phyloP scores from a whole-genome alignment of 495 filamentous ascomycete genomes.

The Penicillium desertorum region DNA sequence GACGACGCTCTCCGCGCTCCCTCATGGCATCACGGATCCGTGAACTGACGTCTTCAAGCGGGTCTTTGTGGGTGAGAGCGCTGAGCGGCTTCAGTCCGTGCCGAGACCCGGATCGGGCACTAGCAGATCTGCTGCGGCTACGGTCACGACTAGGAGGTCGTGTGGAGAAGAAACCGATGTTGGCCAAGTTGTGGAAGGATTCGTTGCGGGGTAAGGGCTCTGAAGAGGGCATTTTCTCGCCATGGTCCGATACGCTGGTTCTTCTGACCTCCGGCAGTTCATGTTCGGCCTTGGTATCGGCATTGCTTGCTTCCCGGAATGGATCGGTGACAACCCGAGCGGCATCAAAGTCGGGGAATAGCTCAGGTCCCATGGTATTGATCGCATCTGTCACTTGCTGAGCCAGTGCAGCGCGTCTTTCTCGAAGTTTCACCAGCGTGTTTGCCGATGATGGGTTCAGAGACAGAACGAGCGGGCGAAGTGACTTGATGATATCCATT shows the following conservation, averaged over 20 bases:
- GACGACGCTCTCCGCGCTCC: slow-evolving; percentile 72
- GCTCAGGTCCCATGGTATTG: slow-evolving; percentile 91
- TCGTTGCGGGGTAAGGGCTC: slow-evolving; percentile 80
- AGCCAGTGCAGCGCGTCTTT: slow-evolving; percentile 68
- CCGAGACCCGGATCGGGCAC: slow-evolving; percentile 57
- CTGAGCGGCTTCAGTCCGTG: slow-evolving; percentile 74
- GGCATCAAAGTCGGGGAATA: slow-evolving; percentile 94
- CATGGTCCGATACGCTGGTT: slow-evolving; percentile 21
- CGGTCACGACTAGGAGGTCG: slow-evolving; percentile 65
- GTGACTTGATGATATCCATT: slow-evolving; percentile 97
- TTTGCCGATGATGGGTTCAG: slow-evolving; percentile 83
- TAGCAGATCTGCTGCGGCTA: slow-evolving; percentile 65
- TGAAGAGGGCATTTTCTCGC: slow-evolving; percentile 35
- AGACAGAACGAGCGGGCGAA: slow-evolving; percentile 85
- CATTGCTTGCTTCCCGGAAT: slow-evolving; percentile 43
- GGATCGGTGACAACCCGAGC: slow-evolving; percentile 71
- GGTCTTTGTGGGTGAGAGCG: slow-evolving; percentile 65
- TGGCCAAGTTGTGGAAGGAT: slow-evolving; percentile 83
- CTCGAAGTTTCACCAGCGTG: slow-evolving; percentile 74
- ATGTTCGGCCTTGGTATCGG: slow-evolving; percentile 20
- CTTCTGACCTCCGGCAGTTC: slow-evolving; percentile 27
- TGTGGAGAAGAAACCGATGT: slow-evolving; percentile 84
- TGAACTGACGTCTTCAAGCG: slow-evolving; percentile 77
- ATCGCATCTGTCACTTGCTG: slow-evolving; percentile 86
- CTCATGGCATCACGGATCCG: slow-evolving; percentile 87